Conservation (phyloP, 2,329 filamentous ascomycete species). For the Mariannaea elegans region DNA sequence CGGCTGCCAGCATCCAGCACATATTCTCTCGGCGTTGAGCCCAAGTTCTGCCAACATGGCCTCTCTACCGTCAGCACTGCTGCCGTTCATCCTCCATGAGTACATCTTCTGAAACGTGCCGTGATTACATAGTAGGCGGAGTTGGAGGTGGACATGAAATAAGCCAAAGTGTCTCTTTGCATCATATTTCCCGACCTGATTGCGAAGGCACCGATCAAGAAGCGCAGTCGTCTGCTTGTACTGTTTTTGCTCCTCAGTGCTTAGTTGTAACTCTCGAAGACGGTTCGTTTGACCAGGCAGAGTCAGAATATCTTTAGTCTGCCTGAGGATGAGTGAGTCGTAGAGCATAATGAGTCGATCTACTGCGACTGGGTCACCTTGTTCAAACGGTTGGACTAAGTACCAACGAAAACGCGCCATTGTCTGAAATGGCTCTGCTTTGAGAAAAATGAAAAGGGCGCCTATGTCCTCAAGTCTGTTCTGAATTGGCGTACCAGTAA, state of each 20-base stretch:
- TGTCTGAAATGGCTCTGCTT: constrained; percentile 30
- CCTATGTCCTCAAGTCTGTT: constrained; percentile 62
- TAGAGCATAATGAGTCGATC: constrained; percentile 46
- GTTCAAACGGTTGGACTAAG: constrained; percentile 52
- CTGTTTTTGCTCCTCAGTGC: constrained; percentile 38
- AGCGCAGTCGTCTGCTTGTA: constrained; percentile 48
- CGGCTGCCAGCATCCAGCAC: constrained; percentile 45
- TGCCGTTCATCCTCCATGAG: constrained; percentile 49
- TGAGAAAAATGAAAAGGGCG: constrained; percentile 56
- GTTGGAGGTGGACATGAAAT: constrained; percentile 56
- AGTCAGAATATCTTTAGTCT: constrained; percentile 51
- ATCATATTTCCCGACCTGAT: constrained; percentile 48
- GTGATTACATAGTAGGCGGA: constrained; percentile 60
- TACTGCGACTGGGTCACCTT: constrained; percentile 33
- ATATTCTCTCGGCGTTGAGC: constrained; percentile 36
- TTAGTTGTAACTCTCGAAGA: constrained; percentile 7
- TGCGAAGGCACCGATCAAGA: constrained; percentile 49
- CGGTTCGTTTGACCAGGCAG: constrained; percentile 41
- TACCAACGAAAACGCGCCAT: constrained; percentile 51
- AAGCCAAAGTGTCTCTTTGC: constrained; percentile 51
- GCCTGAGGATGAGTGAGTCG: constrained; percentile 51
- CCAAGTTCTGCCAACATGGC: constrained; percentile 34
- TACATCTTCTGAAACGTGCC: constrained; percentile 57
- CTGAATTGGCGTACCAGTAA: constrained; percentile 64
- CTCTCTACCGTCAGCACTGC: constrained; percentile 42